Percentiles rank a stretch among this genome's conserved stretches.
phyloP scores from a whole-genome alignment of 495 filamentous ascomycete genomes.

The Hypoxylon fuscum region DNA sequence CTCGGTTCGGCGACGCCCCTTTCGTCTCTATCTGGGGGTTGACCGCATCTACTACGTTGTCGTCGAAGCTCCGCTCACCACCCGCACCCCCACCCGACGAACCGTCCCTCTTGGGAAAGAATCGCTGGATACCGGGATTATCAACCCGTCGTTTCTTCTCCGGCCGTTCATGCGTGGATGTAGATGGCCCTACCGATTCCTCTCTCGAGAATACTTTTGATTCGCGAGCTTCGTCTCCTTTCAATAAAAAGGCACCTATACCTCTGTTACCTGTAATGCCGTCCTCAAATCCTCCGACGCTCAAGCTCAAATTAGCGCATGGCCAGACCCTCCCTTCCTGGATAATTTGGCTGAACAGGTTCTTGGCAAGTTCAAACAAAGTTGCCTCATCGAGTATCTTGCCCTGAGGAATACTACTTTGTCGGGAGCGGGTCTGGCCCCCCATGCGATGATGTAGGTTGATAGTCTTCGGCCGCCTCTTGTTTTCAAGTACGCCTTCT shows the following conservation, averaged over 20 bases:
- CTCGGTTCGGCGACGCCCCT: conserved; percentile 33
- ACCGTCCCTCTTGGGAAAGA: conserved; percentile 58
- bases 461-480: conserved; percentile 83
- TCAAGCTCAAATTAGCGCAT: conserved; percentile 83
- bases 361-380: conserved; percentile 81
- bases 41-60: conserved; percentile 35
- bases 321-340: conserved; percentile 85
- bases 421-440: conserved; percentile 74
- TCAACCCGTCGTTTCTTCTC: conserved; percentile 65
- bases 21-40: conserved; percentile 31
- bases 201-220: conserved; percentile 41
- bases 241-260: conserved; percentile 84
- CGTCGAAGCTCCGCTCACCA: conserved; percentile 39
- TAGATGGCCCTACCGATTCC: conserved; percentile 39
- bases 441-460: conserved; percentile 81
- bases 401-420: conserved; percentile 79
- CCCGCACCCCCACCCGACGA: conserved; percentile 40
- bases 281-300: conserved; percentile 91
- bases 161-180: conserved; percentile 46
- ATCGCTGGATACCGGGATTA: conserved; percentile 64
- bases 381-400: conserved; percentile 72
- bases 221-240: conserved; percentile 75
- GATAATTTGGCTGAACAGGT: conserved; percentile 76
- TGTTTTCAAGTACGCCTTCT: conserved; percentile 90
- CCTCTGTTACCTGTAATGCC: conserved; percentile 81